Base-by-base conservation (phyloP, 2,329 filamentous ascomycete genomes). In the Fonsecaea nubica region DNA sequence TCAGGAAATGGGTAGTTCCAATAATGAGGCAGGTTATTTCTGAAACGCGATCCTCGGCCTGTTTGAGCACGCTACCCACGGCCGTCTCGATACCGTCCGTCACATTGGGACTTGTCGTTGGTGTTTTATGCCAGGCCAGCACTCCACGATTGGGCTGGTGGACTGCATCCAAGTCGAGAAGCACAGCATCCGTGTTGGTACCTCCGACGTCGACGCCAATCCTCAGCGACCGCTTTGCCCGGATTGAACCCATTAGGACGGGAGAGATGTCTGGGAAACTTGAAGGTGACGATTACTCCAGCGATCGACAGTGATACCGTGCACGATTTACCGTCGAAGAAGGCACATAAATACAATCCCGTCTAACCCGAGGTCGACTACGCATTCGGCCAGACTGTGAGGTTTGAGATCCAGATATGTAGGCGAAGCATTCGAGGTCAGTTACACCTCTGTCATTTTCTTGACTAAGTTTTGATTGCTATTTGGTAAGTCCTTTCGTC, bases 1-100 rank as follows among this genome's bases (percentile, higher is more conserved):
- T 85, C 58, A 85, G 79, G 65, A 85, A 84, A 74, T 84, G 81
- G 0, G 84, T 86, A 1, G 83, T 85, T 25, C 83, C 83, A 57
- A 85, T 80, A 50, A 74, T 74, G 36, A 75, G 66, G 76, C 76
- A 33, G 8, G 81, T 83, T 4, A 84, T 78, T 63, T 80, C 82
- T 4, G 75, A 77, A 58, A 83, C 67, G 0, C 74, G 71, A 8
- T 76, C 71, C 2, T 79, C 69, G 1, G 71, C 65, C 3, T 79
- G 77, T 48, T 77, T 69, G n/a, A 82, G 72, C 6, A 81, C 76
- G 42, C 72, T 72, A 13, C 73, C 70, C 4, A 83, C 75, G 0
- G 79, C 77, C 2, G 71, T 72, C 48, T 78, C 74, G 56, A 82
- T 80, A 10, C 80, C 79, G 25, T 73, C 73, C 0, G 78, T 81